Base-by-base conservation (phyloP, 192 early-diverging fungal species). In the Coemansia sp. region DNA sequence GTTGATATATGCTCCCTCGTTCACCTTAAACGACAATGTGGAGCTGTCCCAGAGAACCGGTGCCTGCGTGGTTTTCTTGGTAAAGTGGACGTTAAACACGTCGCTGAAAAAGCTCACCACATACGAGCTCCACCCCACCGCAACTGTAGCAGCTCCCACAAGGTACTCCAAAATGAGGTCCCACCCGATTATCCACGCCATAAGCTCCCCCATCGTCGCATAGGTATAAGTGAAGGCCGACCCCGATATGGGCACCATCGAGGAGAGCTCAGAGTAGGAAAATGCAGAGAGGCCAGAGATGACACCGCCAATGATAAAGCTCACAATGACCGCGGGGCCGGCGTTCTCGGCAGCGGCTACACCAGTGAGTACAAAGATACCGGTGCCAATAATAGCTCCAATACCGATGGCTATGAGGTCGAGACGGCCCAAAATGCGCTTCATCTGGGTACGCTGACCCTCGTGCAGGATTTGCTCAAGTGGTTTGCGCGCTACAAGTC, bases 161-260 rank as follows among this genome's bases (percentile, higher is more conserved):
- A 94, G 79, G 70, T 94, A 95, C 77, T 95, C 94, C 28, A 95
- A 76, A 10, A 93, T 90, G 36, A 95, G 73, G 76, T 93, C 90
- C 94, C 94, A 96, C 13, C 92, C 93, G 65, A 94, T 90, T 40
- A 93, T 90, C 94, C 94, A 96, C 1, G 88, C 93, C 20, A 93
- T 63, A 21, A 95, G 71, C 80, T 96, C 94, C 13, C 94, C 94
- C 62, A 95, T 73, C 0, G 93, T 91, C 9, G 90, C 90, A 60
- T 95, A 96, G 2, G 89, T 86, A 56, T 89, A 96, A 0, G 91
- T 90, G 70, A 94, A 96, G 6, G 94, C 91, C 0, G 93, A 93
- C 6, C 94, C 93, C 8, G 93, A 87, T 14, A 93, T 85, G 1
- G 93, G 93, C 21, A 95, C 86, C 89, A 93, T 90, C 9, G 93